phyloP scores from a whole-genome alignment of 2,329 filamentous ascomycete genomes.

The Bipolaris bicolor region DNA sequence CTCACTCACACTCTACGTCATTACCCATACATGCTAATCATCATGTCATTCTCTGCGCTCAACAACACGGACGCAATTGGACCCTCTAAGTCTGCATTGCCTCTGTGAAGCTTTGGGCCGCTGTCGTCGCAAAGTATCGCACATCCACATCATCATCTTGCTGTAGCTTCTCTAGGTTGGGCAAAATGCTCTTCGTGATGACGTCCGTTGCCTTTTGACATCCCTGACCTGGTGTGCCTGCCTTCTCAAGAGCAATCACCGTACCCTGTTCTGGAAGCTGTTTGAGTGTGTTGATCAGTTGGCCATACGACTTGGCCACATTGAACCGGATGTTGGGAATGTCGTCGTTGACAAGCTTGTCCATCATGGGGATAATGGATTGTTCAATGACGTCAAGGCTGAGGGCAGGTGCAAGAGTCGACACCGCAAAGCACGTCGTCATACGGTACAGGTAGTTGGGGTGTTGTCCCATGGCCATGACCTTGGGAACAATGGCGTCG shows the following conservation, averaged over 20 bases:
- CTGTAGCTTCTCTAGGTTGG: conserved; percentile 92
- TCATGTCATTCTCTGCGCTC: conserved; percentile 12
- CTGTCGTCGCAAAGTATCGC: conserved; percentile 94
- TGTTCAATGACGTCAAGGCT: conserved; percentile 91
- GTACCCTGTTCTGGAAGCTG: conserved; percentile 89
- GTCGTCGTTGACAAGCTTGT: conserved; percentile 89
- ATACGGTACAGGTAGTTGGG: conserved; percentile 99
- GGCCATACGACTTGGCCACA: conserved; percentile 94
- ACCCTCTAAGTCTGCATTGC: conserved; percentile 49
- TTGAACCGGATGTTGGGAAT: conserved; percentile 99
- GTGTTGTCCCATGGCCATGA: conserved; percentile 97
- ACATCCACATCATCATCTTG: conserved; percentile 98
- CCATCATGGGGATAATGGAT: conserved; percentile 93
- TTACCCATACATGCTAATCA: conserved; percentile 40
- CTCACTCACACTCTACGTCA: conserved; percentile 13
- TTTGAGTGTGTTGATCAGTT: conserved; percentile 89
- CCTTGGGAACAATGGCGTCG: conserved; percentile 96
- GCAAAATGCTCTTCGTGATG: conserved; percentile 84
- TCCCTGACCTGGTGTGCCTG: conserved; percentile 62
- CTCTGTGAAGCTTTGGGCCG: conserved; percentile 63
- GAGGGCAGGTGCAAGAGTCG: conserved; percentile 89
- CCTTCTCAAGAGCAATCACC: conserved; percentile 82
- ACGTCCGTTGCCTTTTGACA: conserved; percentile 77
- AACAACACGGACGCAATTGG: conserved; percentile 10
- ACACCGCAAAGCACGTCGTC: conserved; percentile 99